Evolutionary conservation across 495 filamentous ascomycete species (phyloP).

Genomic region (Lasiosphaeria hispida): DNA sequence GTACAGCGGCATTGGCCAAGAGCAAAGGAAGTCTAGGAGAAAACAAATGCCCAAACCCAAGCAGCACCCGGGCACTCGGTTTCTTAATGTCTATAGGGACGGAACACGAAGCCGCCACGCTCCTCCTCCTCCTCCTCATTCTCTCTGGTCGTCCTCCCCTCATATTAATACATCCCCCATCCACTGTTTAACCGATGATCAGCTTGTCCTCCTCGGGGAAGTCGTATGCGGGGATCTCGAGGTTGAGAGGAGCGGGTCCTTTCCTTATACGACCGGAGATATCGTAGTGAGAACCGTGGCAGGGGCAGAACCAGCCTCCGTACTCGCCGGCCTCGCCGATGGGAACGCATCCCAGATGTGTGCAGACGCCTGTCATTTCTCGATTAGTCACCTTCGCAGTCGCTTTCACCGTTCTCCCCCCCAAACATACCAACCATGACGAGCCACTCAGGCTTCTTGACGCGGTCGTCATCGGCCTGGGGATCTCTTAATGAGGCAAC

Average conservation of each 20-base stretch:
- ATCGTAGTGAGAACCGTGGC: constrained; percentile 99
- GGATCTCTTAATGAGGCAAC: constrained; percentile 84
- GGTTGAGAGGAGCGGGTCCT: constrained; percentile 93
- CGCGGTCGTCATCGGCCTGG: constrained; percentile 84
- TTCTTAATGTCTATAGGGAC: constrained; percentile 23
- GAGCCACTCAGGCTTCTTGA: constrained; percentile 97
- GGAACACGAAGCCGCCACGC: constrained; percentile 16
- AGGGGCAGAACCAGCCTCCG: constrained; percentile 99
- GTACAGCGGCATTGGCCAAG: constrained; percentile 19
- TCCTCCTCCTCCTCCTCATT: constrained; percentile 10
- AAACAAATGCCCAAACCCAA: constrained; percentile 18
- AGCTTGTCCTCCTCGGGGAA: constrained; percentile 78
- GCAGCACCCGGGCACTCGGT: constrained; percentile 14
- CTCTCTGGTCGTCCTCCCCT: constrained; percentile 12
- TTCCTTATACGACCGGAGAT: constrained; percentile 95
- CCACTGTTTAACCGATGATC: constrained; percentile 66
- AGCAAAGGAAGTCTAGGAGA: constrained; percentile 11
- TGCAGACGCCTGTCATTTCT: constrained; percentile 76
- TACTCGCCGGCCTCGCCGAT: constrained; percentile 98
- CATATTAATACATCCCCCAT: constrained; percentile 23
- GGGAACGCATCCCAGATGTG: constrained; percentile 96
- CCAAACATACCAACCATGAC: constrained; percentile 84
- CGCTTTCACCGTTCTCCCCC: neutral
- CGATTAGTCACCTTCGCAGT: constrained; percentile 16
- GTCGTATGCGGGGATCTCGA: constrained; percentile 89